These are phyloP conservation scores for Botryotinia convoluta DNA, from an alignment of 2,329 filamentous ascomycete species.

Conservation along the genomic window DNA sequence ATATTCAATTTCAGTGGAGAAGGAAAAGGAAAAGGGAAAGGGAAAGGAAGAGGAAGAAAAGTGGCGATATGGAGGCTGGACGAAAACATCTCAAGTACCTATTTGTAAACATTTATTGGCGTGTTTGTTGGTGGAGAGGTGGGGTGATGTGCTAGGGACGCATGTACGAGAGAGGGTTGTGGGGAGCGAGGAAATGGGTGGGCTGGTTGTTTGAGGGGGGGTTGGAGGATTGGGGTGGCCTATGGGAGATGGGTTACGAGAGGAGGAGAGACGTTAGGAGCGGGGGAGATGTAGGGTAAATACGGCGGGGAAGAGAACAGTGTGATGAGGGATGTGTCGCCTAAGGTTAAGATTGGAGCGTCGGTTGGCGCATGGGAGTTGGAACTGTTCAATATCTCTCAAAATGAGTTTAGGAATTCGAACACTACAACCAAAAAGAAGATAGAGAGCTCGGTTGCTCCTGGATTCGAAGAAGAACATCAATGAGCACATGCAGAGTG, in stretches of 20 bases:
- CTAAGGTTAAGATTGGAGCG: background rate
- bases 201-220: conserved; percentile 48
- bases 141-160: conserved; percentile 53
- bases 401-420: background rate
- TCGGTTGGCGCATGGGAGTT: background rate
- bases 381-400: background rate
- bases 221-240: conserved; percentile 11
- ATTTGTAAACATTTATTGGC: conserved; percentile 90
- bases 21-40: conserved; percentile 16
- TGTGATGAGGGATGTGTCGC: background rate
- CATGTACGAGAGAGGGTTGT: conserved; percentile 56
- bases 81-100: conserved; percentile 45
- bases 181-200: conserved; percentile 67
- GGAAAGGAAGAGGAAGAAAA: background rate
- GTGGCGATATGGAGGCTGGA: conserved; percentile 49
- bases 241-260: background rate
- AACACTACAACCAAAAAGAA: background rate
- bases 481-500: background rate
- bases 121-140: conserved; percentile 70
- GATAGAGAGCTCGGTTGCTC: background rate
- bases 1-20: too few species aligned
- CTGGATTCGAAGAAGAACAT: background rate
- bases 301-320: background rate
- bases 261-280: background rate
- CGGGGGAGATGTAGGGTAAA: conserved; percentile 42